A percentile compares a stretch with the other conserved stretches of the same genome.
Conservation (phyloP, 1,284 basidiomycete genomes). For the Gomphus bonarii region DNA sequence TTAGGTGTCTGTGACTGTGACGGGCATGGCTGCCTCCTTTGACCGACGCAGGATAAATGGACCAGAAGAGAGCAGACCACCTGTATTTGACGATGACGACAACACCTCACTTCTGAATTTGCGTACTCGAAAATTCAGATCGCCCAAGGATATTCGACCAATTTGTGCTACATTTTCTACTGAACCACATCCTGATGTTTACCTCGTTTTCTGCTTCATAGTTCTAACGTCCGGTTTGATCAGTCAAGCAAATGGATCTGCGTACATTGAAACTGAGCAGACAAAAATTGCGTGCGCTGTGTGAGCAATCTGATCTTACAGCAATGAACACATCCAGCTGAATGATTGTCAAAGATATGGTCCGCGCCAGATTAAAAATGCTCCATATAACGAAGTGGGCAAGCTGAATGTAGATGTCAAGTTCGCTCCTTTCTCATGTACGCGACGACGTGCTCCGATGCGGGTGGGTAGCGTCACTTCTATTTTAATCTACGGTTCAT, state of each 20-base stretch:
- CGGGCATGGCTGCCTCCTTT: constrained; percentile 30
- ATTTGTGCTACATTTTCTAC: constrained; percentile 53
- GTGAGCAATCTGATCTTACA: constrained; percentile 33
- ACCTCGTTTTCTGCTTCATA: constrained; percentile 24
- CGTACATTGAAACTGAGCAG: constrained; percentile 83
- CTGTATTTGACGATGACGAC: constrained; percentile 43
- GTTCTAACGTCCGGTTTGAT: constrained; percentile 86
- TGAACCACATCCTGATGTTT: constrained; percentile 1
- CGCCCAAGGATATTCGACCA: constrained; percentile 59
- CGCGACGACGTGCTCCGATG: constrained; percentile 69
- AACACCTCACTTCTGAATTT: constrained; percentile 20
- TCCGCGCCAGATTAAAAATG: constrained; percentile 77
- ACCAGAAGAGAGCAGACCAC: constrained; percentile 71
- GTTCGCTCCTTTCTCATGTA: constrained; percentile 88
- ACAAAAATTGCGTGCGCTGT: constrained; percentile 94
- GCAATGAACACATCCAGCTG: constrained; percentile 2
- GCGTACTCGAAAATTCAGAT: constrained; percentile 39
- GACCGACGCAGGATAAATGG: constrained; percentile 85
- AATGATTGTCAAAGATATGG: constrained; percentile 61
- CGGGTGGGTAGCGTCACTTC: constrained; percentile 45
- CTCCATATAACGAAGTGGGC: constrained; percentile 76
- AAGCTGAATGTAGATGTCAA: constrained; percentile 92
- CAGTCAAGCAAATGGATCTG: constrained; percentile 88
- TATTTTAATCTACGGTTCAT: background rate
- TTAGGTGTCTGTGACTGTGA: background rate